Conservation (phyloP, 768 basidiomycete genomes). For the Daedaleopsis nitida region DNA sequence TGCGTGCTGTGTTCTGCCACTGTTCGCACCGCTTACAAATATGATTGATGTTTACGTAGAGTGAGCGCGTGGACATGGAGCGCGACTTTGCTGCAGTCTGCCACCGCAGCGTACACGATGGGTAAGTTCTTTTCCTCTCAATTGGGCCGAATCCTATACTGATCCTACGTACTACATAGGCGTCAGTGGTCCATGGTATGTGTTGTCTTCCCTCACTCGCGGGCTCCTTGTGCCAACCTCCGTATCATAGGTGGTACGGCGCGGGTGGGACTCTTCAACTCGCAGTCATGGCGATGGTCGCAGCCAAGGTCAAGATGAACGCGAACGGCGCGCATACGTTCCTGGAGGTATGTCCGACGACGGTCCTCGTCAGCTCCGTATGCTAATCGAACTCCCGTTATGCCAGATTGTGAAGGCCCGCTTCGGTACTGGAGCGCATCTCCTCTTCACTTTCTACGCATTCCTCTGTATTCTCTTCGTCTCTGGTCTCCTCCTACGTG, state of each 20-base stretch:
- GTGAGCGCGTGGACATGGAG: constrained; percentile 63
- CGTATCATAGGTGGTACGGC: constrained; percentile 45
- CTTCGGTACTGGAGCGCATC: constrained; percentile 48
- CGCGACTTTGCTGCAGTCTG: constrained; percentile 55
- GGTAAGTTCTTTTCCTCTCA: constrained; percentile 26
- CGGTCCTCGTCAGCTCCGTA: too few relatives aligned
- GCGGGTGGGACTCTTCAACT: constrained; percentile 57
- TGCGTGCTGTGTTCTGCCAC: constrained; percentile 19
- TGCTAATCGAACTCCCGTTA: too few relatives aligned
- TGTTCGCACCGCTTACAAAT: not conserved
- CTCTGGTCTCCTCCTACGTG: constrained; percentile 50
- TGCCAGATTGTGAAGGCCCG: constrained; percentile 51
- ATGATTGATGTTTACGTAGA: constrained; percentile 29
- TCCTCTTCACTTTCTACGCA: constrained; percentile 55
- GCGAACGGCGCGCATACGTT: constrained; percentile 61
- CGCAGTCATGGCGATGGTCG: constrained; percentile 53
- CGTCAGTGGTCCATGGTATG: constrained; percentile 50
- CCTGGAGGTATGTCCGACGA: constrained; percentile 40
- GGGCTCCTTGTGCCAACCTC: not conserved
- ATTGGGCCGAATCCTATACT: not conserved
- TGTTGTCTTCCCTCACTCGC: not conserved
- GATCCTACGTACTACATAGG: constrained; percentile 35
- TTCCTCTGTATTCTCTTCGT: constrained; percentile 54
- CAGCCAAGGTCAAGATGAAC: constrained; percentile 60
- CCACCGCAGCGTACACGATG: constrained; percentile 53